Percentiles rank a stretch among this genome's conserved stretches.
These are phyloP conservation scores for Podospora conica DNA, from an alignment of 495 filamentous ascomycete genomes.

Conservation along the genomic window DNA sequence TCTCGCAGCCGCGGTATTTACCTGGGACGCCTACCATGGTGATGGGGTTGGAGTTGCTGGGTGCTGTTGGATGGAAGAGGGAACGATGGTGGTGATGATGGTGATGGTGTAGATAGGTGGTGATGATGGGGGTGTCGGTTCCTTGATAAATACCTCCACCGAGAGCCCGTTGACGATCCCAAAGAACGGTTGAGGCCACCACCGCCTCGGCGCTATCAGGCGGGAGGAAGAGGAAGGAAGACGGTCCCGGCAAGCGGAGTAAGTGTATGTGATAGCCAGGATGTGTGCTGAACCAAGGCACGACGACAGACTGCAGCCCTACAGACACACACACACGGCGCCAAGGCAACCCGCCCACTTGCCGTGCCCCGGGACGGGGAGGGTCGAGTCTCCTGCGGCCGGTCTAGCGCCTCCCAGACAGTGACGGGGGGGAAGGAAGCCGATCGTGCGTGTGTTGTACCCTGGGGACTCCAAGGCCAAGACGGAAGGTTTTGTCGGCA, in stretches of 20 bases:
- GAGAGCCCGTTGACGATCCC: background rate
- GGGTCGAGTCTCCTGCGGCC: background rate
- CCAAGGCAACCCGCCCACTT: background rate
- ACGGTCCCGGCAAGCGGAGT: background rate
- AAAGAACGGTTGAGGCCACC: background rate
- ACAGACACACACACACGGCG: background rate
- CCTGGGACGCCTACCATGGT: slow-evolving; percentile 8
- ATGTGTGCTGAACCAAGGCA: background rate
- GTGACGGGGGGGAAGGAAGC: background rate
- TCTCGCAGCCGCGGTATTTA: slow-evolving; percentile 8
- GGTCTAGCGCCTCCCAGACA: background rate
- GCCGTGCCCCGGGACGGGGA: background rate
- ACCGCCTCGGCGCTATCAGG: background rate
- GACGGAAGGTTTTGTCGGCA: background rate
- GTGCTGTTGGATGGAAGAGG: background rate
- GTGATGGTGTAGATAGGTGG: background rate
- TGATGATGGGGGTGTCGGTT: background rate
- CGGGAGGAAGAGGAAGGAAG: background rate
- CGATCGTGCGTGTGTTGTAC: background rate
- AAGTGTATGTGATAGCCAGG: background rate
- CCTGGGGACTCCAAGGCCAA: background rate
- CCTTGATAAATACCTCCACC: background rate
- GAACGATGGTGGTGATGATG: background rate
- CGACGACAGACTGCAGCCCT: background rate
- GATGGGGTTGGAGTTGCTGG: background rate